Percentiles rank a stretch among this genome's conserved stretches.
Conservation (phyloP, 2,329 filamentous ascomycete species). For the Lasiodiplodia theobromae region DNA sequence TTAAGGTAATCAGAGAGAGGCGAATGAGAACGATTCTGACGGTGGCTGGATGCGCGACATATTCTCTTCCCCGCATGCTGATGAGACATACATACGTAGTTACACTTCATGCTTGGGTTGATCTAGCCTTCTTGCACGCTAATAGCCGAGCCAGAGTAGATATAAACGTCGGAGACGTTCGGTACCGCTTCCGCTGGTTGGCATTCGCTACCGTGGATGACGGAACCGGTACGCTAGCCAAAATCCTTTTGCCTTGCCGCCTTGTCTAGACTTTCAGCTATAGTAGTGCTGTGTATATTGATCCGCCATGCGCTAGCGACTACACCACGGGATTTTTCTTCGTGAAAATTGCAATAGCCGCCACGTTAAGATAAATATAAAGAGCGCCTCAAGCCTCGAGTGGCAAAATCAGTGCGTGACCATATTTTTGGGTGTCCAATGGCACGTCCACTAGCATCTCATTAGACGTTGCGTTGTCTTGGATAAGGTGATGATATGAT, state of each 20-base stretch:
- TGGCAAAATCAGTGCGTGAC: no score
- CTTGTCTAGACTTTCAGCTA: not conserved
- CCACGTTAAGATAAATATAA: no score
- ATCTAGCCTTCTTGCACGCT: not conserved
- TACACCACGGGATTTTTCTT: not conserved
- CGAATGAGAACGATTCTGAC: not conserved
- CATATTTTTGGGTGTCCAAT: no score
- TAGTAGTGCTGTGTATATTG: not conserved
- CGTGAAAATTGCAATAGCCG: no score
- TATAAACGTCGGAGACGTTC: not conserved
- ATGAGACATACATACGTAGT: not conserved
- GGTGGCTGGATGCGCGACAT: not conserved
- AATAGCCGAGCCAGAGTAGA: not conserved
- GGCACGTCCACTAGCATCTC: no score
- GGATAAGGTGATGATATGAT: no score
- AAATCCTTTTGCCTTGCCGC: not conserved
- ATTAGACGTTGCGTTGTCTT: no score
- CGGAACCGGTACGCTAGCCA: not conserved
- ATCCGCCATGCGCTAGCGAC: not conserved
- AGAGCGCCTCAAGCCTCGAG: no score
- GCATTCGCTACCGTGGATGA: not conserved
- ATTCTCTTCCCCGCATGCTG: not conserved
- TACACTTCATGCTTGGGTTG: no score
- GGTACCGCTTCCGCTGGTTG: not conserved
- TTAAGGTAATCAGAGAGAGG: not conserved